A percentile compares a stretch with the other conserved stretches of the same genome.
Conservation (phyloP, 352 stramenopile species). For the Blastocystis sp. region DNA sequence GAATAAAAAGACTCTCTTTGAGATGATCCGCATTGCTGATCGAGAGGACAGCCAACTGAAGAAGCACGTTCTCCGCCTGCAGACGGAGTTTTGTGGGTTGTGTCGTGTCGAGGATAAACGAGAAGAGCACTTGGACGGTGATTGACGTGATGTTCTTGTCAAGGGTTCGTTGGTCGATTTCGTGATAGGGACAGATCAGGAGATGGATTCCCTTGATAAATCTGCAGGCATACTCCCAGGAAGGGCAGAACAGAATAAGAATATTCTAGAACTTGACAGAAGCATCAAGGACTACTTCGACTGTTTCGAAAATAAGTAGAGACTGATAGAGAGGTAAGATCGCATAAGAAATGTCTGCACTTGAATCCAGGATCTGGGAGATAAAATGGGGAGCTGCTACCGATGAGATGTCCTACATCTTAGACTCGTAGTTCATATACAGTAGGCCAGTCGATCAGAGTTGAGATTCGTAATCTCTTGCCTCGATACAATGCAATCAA, state of each 20-base stretch:
- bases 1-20: background rate
- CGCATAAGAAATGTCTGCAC: background rate
- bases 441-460: background rate
- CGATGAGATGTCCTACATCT: background rate
- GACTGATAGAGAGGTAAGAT: slow-evolving; percentile 1
- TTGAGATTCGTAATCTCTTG: background rate
- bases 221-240: background rate
- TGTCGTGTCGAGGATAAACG: background rate
- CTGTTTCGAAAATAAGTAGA: background rate
- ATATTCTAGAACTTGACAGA: background rate
- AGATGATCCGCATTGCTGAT: background rate
- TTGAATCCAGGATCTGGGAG: background rate
- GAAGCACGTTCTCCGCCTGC: background rate
- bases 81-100: background rate
- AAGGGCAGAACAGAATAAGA: background rate
- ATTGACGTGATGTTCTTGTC: slow-evolving; percentile 42
- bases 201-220: background rate
- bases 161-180: slow-evolving; percentile 3
- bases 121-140: slow-evolving; percentile 25
- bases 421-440: background rate
- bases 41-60: background rate
- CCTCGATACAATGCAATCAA: background rate
- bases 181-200: background rate
- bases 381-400: slow-evolving; percentile 6
- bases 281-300: background rate